These are phyloP conservation scores for Desmodesmus armatus DNA, from an alignment of 139 green algal genomes.

Conservation along the genomic window DNA sequence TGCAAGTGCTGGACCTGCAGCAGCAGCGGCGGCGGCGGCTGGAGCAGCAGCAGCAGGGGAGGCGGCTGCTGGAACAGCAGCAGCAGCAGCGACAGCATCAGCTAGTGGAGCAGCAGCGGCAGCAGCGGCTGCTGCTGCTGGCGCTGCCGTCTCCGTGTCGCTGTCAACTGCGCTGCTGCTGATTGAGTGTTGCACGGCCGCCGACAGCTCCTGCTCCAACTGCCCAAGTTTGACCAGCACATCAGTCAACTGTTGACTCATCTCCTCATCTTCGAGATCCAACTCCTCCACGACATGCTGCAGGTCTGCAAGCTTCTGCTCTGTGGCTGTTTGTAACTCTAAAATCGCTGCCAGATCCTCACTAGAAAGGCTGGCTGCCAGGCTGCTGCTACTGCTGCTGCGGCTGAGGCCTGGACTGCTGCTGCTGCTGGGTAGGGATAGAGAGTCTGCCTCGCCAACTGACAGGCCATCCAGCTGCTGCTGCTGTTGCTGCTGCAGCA, in stretches of 20 bases:
- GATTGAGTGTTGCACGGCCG: slow-evolving; percentile 11
- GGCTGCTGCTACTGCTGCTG: slow-evolving; percentile 14
- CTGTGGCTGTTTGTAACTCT: slow-evolving; percentile 13
- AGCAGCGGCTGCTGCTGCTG: slow-evolving; percentile 11
- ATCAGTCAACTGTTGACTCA: slow-evolving; percentile 37
- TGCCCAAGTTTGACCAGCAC: slow-evolving; percentile 44
- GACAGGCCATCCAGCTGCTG: not conserved
- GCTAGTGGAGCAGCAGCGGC: not conserved
- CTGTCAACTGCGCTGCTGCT: slow-evolving; percentile 14
- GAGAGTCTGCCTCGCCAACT: not conserved
- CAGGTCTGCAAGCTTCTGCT: slow-evolving; percentile 20
- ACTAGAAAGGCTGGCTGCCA: not conserved
- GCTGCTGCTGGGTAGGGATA: not conserved
- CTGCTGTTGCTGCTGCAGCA: not conserved
- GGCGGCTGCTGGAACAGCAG: not conserved
- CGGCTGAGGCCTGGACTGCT: not conserved
- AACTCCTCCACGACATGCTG: slow-evolving; percentile 35
- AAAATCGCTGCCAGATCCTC: not conserved
- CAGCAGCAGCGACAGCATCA: not conserved
- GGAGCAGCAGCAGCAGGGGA: not conserved
- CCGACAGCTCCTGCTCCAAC: slow-evolving; percentile 36
- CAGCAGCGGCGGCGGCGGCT: not conserved
- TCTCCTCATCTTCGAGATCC: slow-evolving; percentile 30
- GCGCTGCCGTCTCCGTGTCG: not conserved
- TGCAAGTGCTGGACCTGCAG: not conserved